phyloP scores from a whole-genome alignment of 2,329 filamentous ascomycete species.

The Talaromyces pinophilus region DNA sequence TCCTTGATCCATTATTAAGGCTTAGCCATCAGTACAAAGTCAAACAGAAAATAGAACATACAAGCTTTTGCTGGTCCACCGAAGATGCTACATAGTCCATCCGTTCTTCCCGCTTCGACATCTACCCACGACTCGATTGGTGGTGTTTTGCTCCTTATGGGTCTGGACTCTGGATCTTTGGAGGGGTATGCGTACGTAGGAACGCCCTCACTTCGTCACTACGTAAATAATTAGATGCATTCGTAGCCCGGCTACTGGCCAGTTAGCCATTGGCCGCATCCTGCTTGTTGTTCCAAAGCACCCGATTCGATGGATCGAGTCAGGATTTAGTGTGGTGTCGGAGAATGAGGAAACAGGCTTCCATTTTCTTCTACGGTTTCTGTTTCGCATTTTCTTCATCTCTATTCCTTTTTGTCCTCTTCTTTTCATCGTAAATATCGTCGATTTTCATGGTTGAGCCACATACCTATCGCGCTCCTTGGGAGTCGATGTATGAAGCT shows the following conservation, averaged over 20 bases:
- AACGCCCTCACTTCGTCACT: neutral
- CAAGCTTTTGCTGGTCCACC: constrained; percentile 17
- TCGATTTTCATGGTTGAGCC: constrained; percentile 1
- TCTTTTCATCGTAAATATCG: neutral
- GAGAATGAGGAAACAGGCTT: constrained; percentile 3
- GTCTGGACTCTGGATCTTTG: neutral
- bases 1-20: constrained; percentile 6
- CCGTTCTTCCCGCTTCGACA: neutral
- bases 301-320: constrained; percentile 7
- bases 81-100: neutral
- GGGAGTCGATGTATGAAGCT: constrained; percentile 16
- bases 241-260: neutral
- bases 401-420: neutral
- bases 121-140: constrained; percentile 9
- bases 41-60: neutral
- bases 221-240: neutral
- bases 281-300: neutral
- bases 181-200: neutral
- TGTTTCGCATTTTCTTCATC: neutral
- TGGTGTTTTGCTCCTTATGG: neutral
- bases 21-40: neutral
- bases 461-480: constrained; percentile 8
- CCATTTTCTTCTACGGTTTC: neutral
- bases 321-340: neutral
- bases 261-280: neutral